Base-by-base conservation (phyloP, 345 rosid genomes). In the Aegle marmelos region DNA sequence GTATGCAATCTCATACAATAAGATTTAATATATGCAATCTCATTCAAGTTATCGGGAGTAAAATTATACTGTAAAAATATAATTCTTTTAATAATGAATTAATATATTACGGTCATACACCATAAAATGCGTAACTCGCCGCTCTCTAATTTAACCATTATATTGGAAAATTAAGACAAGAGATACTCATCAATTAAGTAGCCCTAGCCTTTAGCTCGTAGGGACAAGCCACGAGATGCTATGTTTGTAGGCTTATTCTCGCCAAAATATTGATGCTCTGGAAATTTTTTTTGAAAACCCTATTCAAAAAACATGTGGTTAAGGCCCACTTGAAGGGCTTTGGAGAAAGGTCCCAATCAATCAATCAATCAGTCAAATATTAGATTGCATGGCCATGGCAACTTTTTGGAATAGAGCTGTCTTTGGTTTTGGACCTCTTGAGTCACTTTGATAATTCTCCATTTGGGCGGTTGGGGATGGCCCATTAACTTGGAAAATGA, bases 391-490 rank as follows among this genome's bases (percentile, higher is more conserved):
- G 36, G 36, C 17, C 45, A 61, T 67, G 19, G 57, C 50, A 56
- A 68, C 66, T 74, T 24, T 81, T 81, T 76, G 82, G 62, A 79
- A 64, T 2, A 70, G 67, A 71, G 80, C 45, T 77, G 80, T 77
- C 77, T 69, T 66, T 75, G 85, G 83, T 78, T 70, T 72, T 81
- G 83, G 84, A 72, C 79, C 77, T 71, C 25, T 39, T 79, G 82
- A 82, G 86, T 69, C 82, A 75, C 75, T 81, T 81, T 59, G 53
- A 57, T 70, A 22, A 53, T 53, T 48, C 11, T 10, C 53, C 65
- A 28, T 57, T 83, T 74, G 89, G 89, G 84, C 87, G 83, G 89
- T 82, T 80, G 81, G 68, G 82, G 85, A 64, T 74, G 82, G 77
- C 78, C 82, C 81, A 66, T 56, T 5, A 17, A 21, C 30, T 31